A percentile compares a stretch with the other conserved stretches of the same genome.
Conservation (phyloP, 495 filamentous ascomycete genomes). For the Cryomyces antarcticus region DNA sequence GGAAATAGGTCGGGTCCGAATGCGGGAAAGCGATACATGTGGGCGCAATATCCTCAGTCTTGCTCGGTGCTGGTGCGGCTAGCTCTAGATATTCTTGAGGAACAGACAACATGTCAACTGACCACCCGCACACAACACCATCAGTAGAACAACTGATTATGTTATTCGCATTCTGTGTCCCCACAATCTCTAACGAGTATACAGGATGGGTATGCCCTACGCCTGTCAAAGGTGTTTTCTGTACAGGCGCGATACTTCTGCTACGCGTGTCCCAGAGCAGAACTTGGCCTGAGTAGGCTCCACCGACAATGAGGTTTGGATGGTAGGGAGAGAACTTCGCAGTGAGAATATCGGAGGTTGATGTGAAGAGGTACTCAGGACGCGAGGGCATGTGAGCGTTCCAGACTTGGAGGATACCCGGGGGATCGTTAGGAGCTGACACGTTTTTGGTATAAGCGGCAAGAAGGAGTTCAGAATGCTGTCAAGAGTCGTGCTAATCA, state of each 20-base stretch:
- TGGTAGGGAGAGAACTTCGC: conserved; percentile 97
- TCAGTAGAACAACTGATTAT: conserved; percentile 93
- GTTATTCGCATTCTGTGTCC: conserved; percentile 96
- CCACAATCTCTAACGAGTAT: conserved; percentile 85
- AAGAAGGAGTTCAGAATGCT: conserved; percentile 79
- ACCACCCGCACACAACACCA: conserved; percentile 91
- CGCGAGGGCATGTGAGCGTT: conserved; percentile 84
- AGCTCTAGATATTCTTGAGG: conserved; percentile 86
- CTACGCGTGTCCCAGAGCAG: conserved; percentile 94
- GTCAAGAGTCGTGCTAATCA: neutral
- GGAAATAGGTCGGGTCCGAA: conserved; percentile 90
- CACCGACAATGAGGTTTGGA: conserved; percentile 83
- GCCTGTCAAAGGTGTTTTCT: conserved; percentile 88
- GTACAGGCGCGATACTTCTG: conserved; percentile 58
- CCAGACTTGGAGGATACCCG: conserved; percentile 90
- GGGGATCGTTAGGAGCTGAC: conserved; percentile 82
- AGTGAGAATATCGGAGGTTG: conserved; percentile 83
- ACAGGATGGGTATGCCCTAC: conserved; percentile 72
- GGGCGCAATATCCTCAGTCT: conserved; percentile 86
- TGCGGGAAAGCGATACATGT: conserved; percentile 94
- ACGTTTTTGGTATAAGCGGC: conserved; percentile 95
- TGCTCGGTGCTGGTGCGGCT: conserved; percentile 63
- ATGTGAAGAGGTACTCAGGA: conserved; percentile 90
- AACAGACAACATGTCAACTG: conserved; percentile 86
- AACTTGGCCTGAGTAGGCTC: conserved; percentile 89